Evolutionary conservation across 2,329 filamentous ascomycete species (phyloP).

Genomic region (Cladophialophora yegresii): DNA sequence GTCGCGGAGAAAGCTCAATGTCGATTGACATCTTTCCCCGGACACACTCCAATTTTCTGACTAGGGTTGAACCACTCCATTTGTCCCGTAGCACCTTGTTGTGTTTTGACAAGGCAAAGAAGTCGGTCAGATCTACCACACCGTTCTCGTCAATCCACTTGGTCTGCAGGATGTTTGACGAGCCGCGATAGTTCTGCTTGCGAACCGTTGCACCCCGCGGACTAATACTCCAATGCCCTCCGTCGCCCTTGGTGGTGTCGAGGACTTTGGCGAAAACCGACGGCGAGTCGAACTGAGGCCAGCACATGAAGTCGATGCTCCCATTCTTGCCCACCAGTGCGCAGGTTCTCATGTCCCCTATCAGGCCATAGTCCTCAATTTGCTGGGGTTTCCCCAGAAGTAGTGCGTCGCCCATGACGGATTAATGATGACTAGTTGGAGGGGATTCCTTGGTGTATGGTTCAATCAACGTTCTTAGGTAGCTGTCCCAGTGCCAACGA

Average conservation of each 20-base stretch:
- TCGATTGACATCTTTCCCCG: slow-evolving; percentile 66
- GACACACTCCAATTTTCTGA: slow-evolving; percentile 71
- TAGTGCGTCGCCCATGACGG: slow-evolving; percentile 13
- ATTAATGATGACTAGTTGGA: too few relatives aligned
- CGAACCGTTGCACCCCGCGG: slow-evolving; percentile 59
- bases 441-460: background rate
- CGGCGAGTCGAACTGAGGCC: slow-evolving; percentile 78
- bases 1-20: slow-evolving; percentile 71
- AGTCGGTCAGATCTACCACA: slow-evolving; percentile 72
- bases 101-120: slow-evolving; percentile 70
- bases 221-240: slow-evolving; percentile 63
- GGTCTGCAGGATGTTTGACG: slow-evolving; percentile 73
- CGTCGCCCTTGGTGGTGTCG: slow-evolving; percentile 71
- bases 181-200: slow-evolving; percentile 76
- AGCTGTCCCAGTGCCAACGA: background rate
- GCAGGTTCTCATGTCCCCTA: slow-evolving; percentile 78
- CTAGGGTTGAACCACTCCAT: slow-evolving; percentile 48
- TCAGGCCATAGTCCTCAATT: slow-evolving; percentile 77
- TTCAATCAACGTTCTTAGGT: background rate
- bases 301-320: slow-evolving; percentile 76
- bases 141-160: slow-evolving; percentile 76
- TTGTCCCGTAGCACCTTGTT: slow-evolving; percentile 46
- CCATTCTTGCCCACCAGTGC: slow-evolving; percentile 73
- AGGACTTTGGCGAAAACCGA: slow-evolving; percentile 73
- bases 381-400: slow-evolving; percentile 29